These are phyloP conservation scores for Rhododendron mucronatum DNA, from an alignment of 148 eudicot genomes.

Conservation along the genomic window DNA sequence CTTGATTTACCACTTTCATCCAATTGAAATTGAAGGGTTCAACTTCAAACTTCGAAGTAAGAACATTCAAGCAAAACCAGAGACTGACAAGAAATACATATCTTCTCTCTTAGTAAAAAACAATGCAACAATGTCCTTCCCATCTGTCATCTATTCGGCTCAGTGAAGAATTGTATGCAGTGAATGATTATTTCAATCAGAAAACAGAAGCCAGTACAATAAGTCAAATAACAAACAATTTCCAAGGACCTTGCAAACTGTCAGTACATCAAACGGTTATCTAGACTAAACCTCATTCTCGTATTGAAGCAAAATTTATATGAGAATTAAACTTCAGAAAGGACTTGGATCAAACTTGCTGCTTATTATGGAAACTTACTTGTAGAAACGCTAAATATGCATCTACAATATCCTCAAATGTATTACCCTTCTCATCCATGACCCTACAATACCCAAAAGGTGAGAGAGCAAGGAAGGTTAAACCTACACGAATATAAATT, in stretches of 20 bases:
- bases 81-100: not conserved
- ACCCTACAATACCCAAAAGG: constrained; percentile 36
- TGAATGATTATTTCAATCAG: not conserved
- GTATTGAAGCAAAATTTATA: not conserved
- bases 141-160: not conserved
- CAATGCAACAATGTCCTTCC: not conserved
- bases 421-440: constrained; percentile 48
- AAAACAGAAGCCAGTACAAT: not conserved
- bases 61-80: not conserved
- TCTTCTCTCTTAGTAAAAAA: not conserved
- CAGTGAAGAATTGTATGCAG: not conserved
- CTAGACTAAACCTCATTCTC: not conserved
- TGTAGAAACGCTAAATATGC: constrained; percentile 89
- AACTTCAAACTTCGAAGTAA: not conserved
- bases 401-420: constrained; percentile 90
- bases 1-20: not conserved
- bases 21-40: not conserved
- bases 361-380: constrained; percentile 33
- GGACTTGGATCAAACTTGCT: not conserved
- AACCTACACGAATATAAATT: not conserved
- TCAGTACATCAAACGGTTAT: not conserved
- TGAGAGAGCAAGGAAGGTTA: not conserved
- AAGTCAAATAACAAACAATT: not conserved
- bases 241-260: not conserved
- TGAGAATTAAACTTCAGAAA: not conserved